phyloP scores from a whole-genome alignment of 106 monocot genomes.

The Platanthera zijinensis region DNA sequence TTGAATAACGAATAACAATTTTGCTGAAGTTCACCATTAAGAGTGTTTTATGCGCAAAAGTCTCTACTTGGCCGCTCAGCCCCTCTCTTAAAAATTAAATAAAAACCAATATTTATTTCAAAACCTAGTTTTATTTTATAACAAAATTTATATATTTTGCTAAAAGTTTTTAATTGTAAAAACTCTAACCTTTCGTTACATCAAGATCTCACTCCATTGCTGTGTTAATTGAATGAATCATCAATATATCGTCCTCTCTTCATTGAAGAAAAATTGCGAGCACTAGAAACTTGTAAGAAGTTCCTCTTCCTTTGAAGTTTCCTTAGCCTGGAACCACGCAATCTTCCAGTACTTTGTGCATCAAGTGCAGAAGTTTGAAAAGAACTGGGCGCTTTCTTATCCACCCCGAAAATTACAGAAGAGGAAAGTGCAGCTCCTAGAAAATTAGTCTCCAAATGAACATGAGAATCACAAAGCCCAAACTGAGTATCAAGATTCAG shows the following conservation, averaged over 20 bases:
- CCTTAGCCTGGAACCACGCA: constrained; percentile 12
- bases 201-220: constrained; percentile 30
- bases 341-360: not conserved
- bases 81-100: too few species aligned
- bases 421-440: constrained; percentile 4
- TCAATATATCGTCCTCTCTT: not conserved
- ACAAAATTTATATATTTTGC: too few species aligned
- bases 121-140: too few species aligned
- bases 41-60: too few species aligned
- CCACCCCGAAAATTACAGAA: constrained; percentile 10
- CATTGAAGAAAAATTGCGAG: constrained; percentile 5
- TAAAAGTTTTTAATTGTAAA: too few species aligned
- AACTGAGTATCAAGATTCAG: not conserved
- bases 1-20: too few species aligned
- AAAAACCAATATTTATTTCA: too few species aligned
- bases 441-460: constrained; percentile 6
- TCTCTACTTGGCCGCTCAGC: too few species aligned
- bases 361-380: constrained; percentile 2
- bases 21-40: too few species aligned
- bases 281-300: constrained; percentile 23
- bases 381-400: not conserved
- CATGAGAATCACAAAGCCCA: constrained; percentile 10
- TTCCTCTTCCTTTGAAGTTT: constrained; percentile 51
- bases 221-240: not conserved
- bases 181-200: too few species aligned